Evolutionary conservation across 192 early-diverging fungal genomes (phyloP).

Genomic region (Podila horticola): DNA sequence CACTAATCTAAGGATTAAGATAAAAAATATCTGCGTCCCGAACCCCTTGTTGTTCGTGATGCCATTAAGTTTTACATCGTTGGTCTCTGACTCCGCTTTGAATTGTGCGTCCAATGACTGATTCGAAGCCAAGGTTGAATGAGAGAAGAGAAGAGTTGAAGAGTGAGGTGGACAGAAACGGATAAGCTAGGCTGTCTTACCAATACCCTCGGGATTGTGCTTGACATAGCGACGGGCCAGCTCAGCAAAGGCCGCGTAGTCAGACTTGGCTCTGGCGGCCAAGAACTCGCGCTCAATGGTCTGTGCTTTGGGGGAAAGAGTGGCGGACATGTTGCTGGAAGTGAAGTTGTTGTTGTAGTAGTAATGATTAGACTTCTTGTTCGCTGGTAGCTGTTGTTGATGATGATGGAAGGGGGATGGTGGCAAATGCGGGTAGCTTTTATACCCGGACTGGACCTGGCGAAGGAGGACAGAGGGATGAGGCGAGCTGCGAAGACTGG

Average conservation of each 20-base stretch:
- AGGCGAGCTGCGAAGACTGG: not conserved
- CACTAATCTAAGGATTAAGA: too few species aligned
- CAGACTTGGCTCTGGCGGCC: constrained; percentile 53
- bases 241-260: constrained; percentile 59
- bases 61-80: too few species aligned
- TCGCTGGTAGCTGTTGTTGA: not conserved
- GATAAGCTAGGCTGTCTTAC: constrained; percentile 32
- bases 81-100: too few species aligned
- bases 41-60: too few species aligned
- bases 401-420: not conserved
- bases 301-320: constrained; percentile 52
- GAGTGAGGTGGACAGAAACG: not conserved
- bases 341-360: not conserved
- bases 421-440: not conserved
- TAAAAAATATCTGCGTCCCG: too few species aligned
- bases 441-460: not conserved
- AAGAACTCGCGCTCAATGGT: constrained; percentile 59
- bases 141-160: not conserved
- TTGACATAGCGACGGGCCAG: constrained; percentile 64
- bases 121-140: too few species aligned
- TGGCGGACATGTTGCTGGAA: constrained; percentile 20
- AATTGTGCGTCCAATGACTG: too few species aligned
- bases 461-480: not conserved
- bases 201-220: constrained; percentile 64
- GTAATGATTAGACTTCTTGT: not conserved